Evolutionary conservation across 2,329 filamentous ascomycete genomes (phyloP), one percentile per base, ranked within the genome.

Genomic region (Penicillium oxalicum): DNA sequence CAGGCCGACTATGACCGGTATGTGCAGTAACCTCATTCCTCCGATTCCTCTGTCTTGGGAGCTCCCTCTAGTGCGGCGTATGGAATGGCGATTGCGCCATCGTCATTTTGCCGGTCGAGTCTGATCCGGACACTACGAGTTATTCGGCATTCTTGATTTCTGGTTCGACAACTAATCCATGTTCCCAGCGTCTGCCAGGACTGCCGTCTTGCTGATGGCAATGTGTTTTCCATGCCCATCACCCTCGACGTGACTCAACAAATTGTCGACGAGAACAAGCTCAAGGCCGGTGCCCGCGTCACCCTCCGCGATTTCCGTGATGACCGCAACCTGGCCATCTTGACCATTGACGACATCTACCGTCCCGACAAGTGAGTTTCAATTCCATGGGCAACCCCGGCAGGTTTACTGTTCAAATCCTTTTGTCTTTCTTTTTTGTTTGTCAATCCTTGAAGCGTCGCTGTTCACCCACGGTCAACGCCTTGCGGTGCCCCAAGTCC

Each of bases 1-100:
- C 84, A 98, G 79, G 86, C 89, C 74, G 93, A 98, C 74, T 98
- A 95, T 79, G 87, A 95, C 73, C 84, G 87, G 88, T 91, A 81
- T 60, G 79, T 71, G 11, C 4, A 8, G 4, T 8, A 11, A 32
- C 27, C 18, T 18, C 18, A 33, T 13, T 44, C 24, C 8, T 7
- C 33, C 42, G 2, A 18, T 25, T 9, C n/a, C 13, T 7, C 26
- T 2, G 9, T 34, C 32, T 28, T n/a, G 11, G 37, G 18, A 18
- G 18, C 1, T 18, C 18, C 2, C 18, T 18, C 18, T 3, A 35
- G 36, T 51, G 32, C 39, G 47, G 40, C 40, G 28, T 48, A 50
- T 44, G 42, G 39, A 53, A 49, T 48, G 44, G 48, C 24, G 46
- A 37, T 18, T 8, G 29, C 48, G 7, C 26, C 9, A 39, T 45